Percentiles rank a stretch among this genome's conserved stretches.
These are phyloP conservation scores for Kwoniella dejecticola DNA, from an alignment of 768 basidiomycete species.

Conservation along the genomic window DNA sequence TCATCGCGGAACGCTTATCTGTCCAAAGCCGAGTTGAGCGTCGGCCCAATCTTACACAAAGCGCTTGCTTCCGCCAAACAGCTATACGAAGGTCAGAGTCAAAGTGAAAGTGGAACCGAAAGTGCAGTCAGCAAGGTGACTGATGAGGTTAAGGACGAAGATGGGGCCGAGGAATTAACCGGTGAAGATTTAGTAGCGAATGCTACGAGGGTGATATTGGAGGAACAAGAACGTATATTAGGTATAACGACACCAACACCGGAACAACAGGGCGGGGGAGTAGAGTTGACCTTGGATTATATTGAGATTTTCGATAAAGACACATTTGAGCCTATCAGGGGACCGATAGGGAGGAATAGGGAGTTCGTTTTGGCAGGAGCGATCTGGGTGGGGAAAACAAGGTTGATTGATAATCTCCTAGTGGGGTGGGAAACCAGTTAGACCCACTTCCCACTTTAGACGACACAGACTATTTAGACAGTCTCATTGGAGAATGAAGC, in stretches of 20 bases:
- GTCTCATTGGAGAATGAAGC: too few species aligned
- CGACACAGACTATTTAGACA: too few species aligned
- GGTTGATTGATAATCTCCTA: constrained; percentile 90
- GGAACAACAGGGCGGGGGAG: constrained; percentile 46
- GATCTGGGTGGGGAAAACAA: constrained; percentile 78
- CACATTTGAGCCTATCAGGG: constrained; percentile 68
- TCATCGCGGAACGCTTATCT: constrained; percentile 91
- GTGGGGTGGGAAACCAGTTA: constrained; percentile 59
- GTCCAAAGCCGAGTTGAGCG: constrained; percentile 63
- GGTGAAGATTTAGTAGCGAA: constrained; percentile 36
- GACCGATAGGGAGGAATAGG: constrained; percentile 47
- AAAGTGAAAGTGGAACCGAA: not conserved
- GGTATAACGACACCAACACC: constrained; percentile 16
- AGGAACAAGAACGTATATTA: constrained; percentile 30
- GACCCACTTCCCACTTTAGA: not conserved
- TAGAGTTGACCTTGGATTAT: constrained; percentile 75
- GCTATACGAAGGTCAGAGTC: constrained; percentile 62
- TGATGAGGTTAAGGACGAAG: too few species aligned
- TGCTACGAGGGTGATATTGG: constrained; percentile 28
- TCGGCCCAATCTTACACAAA: constrained; percentile 69
- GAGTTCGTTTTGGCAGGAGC: constrained; percentile 81
- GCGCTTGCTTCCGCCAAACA: constrained; percentile 66
- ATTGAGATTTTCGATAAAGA: constrained; percentile 81
- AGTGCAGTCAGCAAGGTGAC: too few species aligned
- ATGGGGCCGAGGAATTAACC: constrained; percentile 31